phyloP scores from a whole-genome alignment of 2,329 filamentous ascomycete species.

The Cladorrhinum sp. region DNA sequence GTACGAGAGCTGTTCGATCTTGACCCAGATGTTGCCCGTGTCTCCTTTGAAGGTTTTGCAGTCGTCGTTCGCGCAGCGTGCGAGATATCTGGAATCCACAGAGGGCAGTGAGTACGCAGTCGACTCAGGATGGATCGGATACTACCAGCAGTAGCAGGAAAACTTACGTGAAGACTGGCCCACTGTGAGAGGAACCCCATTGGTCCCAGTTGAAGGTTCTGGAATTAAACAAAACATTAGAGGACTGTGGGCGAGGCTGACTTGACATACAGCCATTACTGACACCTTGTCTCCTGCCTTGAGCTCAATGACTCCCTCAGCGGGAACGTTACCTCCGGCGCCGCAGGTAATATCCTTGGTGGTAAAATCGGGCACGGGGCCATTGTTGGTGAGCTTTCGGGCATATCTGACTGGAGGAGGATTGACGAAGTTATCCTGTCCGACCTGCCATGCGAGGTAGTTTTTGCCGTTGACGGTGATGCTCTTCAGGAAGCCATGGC shows the following conservation, averaged over 20 bases:
- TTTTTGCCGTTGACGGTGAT: constrained; percentile 29
- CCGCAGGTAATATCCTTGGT: constrained; percentile 26
- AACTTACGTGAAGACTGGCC: constrained; percentile 33
- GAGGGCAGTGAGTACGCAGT: neutral
- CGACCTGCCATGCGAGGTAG: constrained; percentile 31
- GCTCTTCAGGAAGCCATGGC: constrained; percentile 30
- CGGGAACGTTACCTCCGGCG: constrained; percentile 22
- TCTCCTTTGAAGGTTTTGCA: constrained; percentile 35
- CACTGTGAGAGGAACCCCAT: constrained; percentile 34
- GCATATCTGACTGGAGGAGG: constrained; percentile 29
- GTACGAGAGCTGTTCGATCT: constrained; percentile 37
- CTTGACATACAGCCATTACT: neutral
- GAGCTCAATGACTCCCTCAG: constrained; percentile 20
- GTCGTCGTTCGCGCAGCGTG: constrained; percentile 32
- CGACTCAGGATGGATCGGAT: neutral
- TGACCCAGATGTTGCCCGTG: constrained; percentile 36
- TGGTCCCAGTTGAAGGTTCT: constrained; percentile 32
- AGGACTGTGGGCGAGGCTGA: too few relatives aligned
- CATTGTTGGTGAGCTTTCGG: constrained; percentile 25
- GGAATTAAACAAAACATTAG: too few relatives aligned
- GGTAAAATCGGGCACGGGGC: constrained; percentile 28
- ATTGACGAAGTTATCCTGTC: constrained; percentile 29
- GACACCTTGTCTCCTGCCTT: constrained; percentile 26
- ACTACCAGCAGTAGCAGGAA: neutral
- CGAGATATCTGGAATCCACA: constrained; percentile 33